Evolutionary conservation across 1,284 basidiomycete species (phyloP).

Genomic region (Irpex lacteus): DNA sequence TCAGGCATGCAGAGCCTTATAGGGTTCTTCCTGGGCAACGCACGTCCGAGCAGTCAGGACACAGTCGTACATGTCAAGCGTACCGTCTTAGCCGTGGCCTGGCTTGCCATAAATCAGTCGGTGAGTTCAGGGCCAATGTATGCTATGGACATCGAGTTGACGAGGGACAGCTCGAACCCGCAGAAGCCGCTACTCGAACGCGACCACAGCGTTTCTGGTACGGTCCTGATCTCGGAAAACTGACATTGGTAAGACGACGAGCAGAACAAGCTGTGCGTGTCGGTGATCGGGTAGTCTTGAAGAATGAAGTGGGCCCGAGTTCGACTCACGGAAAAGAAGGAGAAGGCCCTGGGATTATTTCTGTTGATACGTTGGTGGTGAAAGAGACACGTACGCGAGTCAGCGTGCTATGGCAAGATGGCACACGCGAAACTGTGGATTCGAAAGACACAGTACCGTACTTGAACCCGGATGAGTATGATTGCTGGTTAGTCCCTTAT

Average conservation of each 20-base stretch:
- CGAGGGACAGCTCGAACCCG: conserved; percentile 50
- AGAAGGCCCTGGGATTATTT: conserved; percentile 42
- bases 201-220: conserved; percentile 79
- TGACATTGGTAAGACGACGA: conserved; percentile 64
- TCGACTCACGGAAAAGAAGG: conserved; percentile 55
- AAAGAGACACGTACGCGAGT: conserved; percentile 68
- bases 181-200: conserved; percentile 50
- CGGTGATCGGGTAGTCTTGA: conserved; percentile 63
- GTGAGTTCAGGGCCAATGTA: conserved; percentile 38
- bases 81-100: conserved; percentile 78
- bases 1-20: conserved; percentile 44
- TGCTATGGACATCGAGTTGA: not conserved
- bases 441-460: conserved; percentile 78
- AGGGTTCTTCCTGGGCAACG: conserved; percentile 43
- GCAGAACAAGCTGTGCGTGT: conserved; percentile 65
- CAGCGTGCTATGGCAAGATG: conserved; percentile 89
- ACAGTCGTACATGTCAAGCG: conserved; percentile 77
- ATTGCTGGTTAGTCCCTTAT: conserved; percentile 64
- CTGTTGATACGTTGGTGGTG: conserved; percentile 61
- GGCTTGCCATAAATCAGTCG: conserved; percentile 88
- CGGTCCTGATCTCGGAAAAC: conserved; percentile 58
- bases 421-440: conserved; percentile 54
- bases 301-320: conserved; percentile 42
- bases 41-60: conserved; percentile 44
- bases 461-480: conserved; percentile 80